Percentiles rank a stretch among this genome's conserved stretches.
These are phyloP conservation scores for California macrophylla DNA, from an alignment of 441 rosid species.

Conservation along the genomic window DNA sequence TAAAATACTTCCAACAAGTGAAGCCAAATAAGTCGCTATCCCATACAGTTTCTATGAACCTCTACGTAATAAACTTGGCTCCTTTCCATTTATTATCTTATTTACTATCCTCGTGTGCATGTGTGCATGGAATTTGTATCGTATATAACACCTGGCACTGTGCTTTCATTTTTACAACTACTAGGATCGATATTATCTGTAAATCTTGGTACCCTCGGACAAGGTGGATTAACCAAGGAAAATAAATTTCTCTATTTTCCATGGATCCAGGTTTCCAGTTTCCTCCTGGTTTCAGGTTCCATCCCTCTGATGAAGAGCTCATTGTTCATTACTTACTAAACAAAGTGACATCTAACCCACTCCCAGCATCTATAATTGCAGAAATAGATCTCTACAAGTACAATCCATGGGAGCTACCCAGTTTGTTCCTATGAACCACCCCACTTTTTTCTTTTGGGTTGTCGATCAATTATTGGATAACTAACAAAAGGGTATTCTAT, in stretches of 20 bases:
- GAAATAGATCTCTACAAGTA: slow-evolving; percentile 41
- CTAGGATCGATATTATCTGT: slow-evolving; percentile 13
- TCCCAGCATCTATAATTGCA: slow-evolving; percentile 39
- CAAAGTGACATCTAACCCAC: slow-evolving; percentile 31
- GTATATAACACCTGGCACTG: slow-evolving; percentile 18
- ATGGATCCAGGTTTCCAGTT: slow-evolving; percentile 24
- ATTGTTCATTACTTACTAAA: slow-evolving; percentile 40
- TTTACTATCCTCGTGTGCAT: slow-evolving; percentile 17
- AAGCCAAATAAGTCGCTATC: slow-evolving; percentile 19
- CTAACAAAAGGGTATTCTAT: not conserved
- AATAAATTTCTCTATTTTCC: not conserved
- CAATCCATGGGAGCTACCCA: slow-evolving; percentile 49
- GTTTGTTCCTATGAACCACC: slow-evolving; percentile 20
- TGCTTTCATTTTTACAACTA: slow-evolving; percentile 9
- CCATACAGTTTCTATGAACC: not conserved
- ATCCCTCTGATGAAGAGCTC: slow-evolving; percentile 56
- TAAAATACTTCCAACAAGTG: slow-evolving; percentile 3
- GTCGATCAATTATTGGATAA: not conserved
- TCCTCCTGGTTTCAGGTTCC: slow-evolving; percentile 57
- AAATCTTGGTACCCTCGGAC: slow-evolving; percentile 11
- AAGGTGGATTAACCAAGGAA: not conserved
- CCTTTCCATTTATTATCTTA: slow-evolving; percentile 18
- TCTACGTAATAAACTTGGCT: slow-evolving; percentile 9
- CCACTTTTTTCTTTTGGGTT: not conserved
- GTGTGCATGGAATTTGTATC: slow-evolving; percentile 5